Conservation (phyloP, 2,329 filamentous ascomycete species). For the Aspergillus calidoustus region DNA sequence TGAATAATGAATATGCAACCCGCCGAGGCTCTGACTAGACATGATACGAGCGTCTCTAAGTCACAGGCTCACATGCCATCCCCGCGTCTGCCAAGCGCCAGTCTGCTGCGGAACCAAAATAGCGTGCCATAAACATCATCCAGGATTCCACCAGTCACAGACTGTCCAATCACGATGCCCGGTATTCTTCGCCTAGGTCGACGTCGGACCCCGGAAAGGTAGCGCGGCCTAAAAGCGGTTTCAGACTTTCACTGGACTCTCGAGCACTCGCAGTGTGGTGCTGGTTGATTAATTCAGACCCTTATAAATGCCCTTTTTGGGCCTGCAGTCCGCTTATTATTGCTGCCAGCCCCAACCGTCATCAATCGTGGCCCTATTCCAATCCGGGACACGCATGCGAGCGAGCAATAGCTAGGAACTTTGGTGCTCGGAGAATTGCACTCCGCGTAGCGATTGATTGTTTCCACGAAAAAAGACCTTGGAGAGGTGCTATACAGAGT, state of each 20-base stretch:
- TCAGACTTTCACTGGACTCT: neutral
- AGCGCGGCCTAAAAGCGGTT: neutral
- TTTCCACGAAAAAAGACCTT: neutral
- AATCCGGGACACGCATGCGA: neutral
- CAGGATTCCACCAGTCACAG: neutral
- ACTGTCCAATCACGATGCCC: neutral
- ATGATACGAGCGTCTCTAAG: neutral
- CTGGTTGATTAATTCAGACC: neutral
- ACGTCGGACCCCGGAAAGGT: slow-evolving; percentile 1
- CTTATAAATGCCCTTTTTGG: neutral
- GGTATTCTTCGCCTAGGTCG: neutral
- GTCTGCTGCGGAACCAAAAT: neutral
- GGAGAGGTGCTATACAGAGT: neutral
- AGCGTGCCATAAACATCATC: neutral
- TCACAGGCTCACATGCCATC: neutral
- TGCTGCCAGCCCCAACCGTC: neutral
- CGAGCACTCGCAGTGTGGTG: neutral
- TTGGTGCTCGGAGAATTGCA: neutral
- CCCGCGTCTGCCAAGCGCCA: slow-evolving; percentile 3
- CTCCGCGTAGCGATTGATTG: neutral
- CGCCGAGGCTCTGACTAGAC: neutral
- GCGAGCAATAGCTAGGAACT: neutral
- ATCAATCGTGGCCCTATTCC: neutral
- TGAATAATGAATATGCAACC: neutral
- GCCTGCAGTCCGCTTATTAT: neutral